Evolutionary conservation across 345 rosid species (phyloP).

Genomic region (Zanthoxylum bungeanum): DNA sequence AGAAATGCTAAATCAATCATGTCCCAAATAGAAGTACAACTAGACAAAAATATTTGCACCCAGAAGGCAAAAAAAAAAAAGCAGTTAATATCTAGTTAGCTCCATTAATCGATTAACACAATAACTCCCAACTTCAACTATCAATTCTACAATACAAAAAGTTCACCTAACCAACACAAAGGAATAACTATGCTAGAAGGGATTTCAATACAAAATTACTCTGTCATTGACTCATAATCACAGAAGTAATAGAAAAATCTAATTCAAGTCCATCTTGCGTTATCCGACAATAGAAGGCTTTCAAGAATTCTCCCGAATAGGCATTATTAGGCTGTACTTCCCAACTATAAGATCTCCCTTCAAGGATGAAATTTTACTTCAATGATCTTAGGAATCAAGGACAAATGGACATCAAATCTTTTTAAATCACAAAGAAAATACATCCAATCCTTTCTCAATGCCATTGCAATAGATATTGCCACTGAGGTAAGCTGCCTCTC

Average conservation of each 20-base stretch:
- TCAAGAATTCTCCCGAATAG: not conserved
- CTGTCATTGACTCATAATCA: not conserved
- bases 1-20: conserved; percentile 4
- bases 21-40: not conserved
- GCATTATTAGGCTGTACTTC: not conserved
- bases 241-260: not conserved
- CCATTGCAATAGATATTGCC: not conserved
- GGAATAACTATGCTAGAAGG: not conserved
- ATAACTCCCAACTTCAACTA: not conserved
- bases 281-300: not conserved
- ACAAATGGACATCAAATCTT: not conserved
- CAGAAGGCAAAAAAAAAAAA: not conserved
- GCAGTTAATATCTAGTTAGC: not conserved
- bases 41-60: not conserved
- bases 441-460: not conserved
- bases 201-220: not conserved
- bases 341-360: not conserved
- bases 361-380: not conserved
- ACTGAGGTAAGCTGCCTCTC: not conserved
- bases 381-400: not conserved
- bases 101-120: not conserved
- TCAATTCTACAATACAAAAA: not conserved
- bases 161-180: not conserved
- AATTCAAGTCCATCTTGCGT: not conserved
- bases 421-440: not conserved